Conservation (phyloP, 352 stramenopile species). For the Phytophthora pisi region DNA sequence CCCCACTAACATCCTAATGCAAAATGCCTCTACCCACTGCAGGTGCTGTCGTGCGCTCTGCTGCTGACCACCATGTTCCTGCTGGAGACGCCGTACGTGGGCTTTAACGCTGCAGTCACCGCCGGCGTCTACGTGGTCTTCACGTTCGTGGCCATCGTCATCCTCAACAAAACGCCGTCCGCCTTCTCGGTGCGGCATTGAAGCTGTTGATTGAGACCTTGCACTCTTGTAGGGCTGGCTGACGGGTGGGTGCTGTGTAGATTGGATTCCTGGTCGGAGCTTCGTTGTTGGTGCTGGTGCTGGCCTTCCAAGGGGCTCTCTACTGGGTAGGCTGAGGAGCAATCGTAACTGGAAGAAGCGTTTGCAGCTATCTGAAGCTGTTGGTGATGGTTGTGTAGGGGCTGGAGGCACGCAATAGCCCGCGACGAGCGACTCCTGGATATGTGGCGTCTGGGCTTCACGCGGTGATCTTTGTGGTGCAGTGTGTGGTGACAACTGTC, state of each 20-base stretch:
- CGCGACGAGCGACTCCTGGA: constrained; percentile 37
- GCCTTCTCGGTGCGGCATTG: constrained; percentile 62
- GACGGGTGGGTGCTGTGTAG: constrained; percentile 30
- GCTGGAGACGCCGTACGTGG: constrained; percentile 68
- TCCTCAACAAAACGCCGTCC: constrained; percentile 83
- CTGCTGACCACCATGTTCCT: constrained; percentile 77
- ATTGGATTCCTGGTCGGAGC: constrained; percentile 77
- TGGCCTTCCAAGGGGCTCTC: constrained; percentile 70
- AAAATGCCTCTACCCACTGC: background rate
- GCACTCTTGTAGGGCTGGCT: background rate
- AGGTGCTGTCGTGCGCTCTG: constrained; percentile 67
- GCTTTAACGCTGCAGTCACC: constrained; percentile 72
- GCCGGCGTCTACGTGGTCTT: constrained; percentile 66
- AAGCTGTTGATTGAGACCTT: background rate
- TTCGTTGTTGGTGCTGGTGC: constrained; percentile 66
- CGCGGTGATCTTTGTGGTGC: constrained; percentile 60
- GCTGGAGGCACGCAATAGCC: constrained; percentile 46
- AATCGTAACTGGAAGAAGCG: background rate
- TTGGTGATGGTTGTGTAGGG: constrained; percentile 30
- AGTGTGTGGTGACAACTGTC: constrained; percentile 61
- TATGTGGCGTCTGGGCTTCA: constrained; percentile 60
- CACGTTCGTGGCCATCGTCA: constrained; percentile 75
- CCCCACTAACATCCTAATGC: constrained; percentile 4
- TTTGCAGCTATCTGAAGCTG: background rate
- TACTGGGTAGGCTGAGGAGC: constrained; percentile 57